These are phyloP conservation scores for Suhomyces kilbournensis DNA, from an alignment of 805 yeast genomes.

Conservation along the genomic window DNA sequence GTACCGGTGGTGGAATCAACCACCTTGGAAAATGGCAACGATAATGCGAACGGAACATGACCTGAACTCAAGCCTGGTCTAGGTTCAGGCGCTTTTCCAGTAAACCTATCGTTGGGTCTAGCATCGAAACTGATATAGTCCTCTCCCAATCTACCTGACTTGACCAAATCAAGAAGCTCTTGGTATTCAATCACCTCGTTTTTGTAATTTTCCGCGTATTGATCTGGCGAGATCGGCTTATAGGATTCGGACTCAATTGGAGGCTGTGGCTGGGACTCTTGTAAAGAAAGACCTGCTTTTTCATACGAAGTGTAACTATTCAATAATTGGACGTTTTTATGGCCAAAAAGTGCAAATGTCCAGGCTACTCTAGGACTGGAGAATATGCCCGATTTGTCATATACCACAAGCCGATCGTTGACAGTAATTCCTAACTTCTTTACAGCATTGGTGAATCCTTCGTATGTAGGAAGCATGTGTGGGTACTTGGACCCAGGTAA, in stretches of 20 bases:
- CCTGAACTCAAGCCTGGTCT: conserved; percentile 86
- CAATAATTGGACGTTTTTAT: conserved; percentile 61
- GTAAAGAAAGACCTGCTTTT: conserved; percentile 44
- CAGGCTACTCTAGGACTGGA: conserved; percentile 91
- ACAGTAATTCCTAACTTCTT: conserved; percentile 53
- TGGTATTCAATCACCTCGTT: conserved; percentile 65
- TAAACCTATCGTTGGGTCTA: conserved; percentile 68
- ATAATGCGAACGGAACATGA: conserved; percentile 78
- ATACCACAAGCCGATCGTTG: conserved; percentile 66
- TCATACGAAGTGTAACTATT: conserved; percentile 64
- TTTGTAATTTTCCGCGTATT: conserved; percentile 31
- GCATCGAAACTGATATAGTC: conserved; percentile 74
- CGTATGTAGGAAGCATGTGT: conserved; percentile 79
- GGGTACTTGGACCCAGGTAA: conserved; percentile 67
- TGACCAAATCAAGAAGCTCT: conserved; percentile 58
- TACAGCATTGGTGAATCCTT: conserved; percentile 53
- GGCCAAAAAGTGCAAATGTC: conserved; percentile 82
- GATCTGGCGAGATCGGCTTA: conserved; percentile 16
- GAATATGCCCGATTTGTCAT: conserved; percentile 82
- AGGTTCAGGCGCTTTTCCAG: conserved; percentile 84
- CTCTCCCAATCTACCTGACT: conserved; percentile 39
- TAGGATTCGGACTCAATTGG: conserved; percentile 13
- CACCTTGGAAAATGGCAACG: conserved; percentile 70
- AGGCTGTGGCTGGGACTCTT: conserved; percentile 25
- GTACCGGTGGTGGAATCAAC: conserved; percentile 44